Evolutionary conservation across 1,284 basidiomycete genomes (phyloP), one percentile per base, ranked within the genome.

Genomic region (Tremellales sp.): DNA sequence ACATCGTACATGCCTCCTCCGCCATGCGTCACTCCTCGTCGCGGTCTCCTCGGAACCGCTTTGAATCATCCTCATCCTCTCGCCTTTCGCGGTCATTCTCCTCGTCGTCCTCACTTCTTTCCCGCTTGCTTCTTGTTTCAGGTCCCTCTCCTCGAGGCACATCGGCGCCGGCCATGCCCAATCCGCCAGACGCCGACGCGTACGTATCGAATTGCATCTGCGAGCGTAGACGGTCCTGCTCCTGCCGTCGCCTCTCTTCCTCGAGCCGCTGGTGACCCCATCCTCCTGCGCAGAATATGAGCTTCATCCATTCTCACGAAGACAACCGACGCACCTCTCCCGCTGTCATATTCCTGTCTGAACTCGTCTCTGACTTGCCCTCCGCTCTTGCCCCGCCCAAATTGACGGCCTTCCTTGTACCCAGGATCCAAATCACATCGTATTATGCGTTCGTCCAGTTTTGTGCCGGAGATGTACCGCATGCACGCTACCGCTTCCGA

Each of bases 401-500:
- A 99, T 75, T 99, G 96, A 46, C 96, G 79, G 6, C 96, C 96
- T 68, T 98, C 96, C 62, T 85, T 85, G 76, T 97, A 99, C 1
- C 96, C 96, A n/a, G 93, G 81, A 76, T 99, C 96, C 58, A 99
- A 78, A 76, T 99, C 96, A 65, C 94, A 97, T 42, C 96, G 87
- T 58, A 99, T 96, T 59, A 99, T 89, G 24, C 96, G 86, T 74
- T 99, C 96, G 74, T 99, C 96, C n/a, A 99, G 83, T 76, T 98
- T 98, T 27, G 94, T 96, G 13, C 94, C 94, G 44, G 87, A 91
- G 55, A 98, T 84, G 73, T 97, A 94, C 41, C 88, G 84, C 81
- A 98, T 84, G 59, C 87, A 87, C 40, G 91, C 88, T 24, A 97
- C 80, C 15, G 96, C 96, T 73, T 98, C 94, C 5, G 84, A 80